Evolutionary conservation across 306 rosid genomes (phyloP), one percentile per base, ranked within the genome.

Genomic region (Begonia loranthoides): DNA sequence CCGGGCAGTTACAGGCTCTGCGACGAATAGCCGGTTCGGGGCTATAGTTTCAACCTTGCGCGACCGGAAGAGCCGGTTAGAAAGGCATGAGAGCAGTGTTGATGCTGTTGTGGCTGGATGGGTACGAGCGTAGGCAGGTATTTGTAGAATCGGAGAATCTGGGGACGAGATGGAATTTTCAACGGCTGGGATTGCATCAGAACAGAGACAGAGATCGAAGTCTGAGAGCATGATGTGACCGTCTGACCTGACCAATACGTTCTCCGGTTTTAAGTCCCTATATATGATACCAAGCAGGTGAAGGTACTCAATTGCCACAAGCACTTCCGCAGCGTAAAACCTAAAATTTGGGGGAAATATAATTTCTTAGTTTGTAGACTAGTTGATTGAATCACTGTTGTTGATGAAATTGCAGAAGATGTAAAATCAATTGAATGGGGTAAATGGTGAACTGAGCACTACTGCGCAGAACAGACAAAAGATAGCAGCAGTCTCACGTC

Each of bases 151-250:
- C 9, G 66, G 62, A 1, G 72, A 55, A 8, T 55, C 59, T 8
- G 76, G 59, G 0, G 73, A 61, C 4, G n/a, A 59, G n/a, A 76
- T 77, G 0, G 78, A 73, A 1, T 86, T 79, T 38, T 87, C 94
- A 9, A 87, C 95, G 69, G 80, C 87, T 15, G 95, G 83, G 78
- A 79, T 71, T 33, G 95, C 86, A 40, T 79, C 68, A 0, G 87
- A 77, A 58, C 89, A 77, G 0, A 87, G 53, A 0, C 89, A 87
- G 15, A 87, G 94, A 70, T 87, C 95, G 19, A 87, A 87, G 64
- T 87, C 95, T 1, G 95, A 82, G 63, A 87, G 89, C 95, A 87
- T 87, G 74, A 87, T 82, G 63, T 87, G 95, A 73, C 95, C 95
- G 77, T 87, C 95, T 2, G 95, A 82, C 77, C 89, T 72, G 33